A percentile compares a stretch with the other conserved stretches of the same genome.
Conservation (phyloP, 2,329 filamentous ascomycete species). For the Xylariaceae sp. region DNA sequence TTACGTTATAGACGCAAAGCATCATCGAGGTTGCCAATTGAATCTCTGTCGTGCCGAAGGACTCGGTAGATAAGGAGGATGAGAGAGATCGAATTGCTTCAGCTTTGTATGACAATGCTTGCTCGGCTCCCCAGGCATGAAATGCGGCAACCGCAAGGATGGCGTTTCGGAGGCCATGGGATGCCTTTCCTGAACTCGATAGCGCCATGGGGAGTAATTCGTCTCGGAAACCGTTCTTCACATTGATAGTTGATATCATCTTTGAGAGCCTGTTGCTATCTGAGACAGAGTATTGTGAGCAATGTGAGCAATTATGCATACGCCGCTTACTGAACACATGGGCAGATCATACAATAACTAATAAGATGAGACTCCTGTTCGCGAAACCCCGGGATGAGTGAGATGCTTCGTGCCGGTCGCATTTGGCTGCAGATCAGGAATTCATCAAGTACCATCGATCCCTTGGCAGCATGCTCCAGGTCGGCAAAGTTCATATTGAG, state of each 20-base stretch:
- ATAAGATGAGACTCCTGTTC: constrained; percentile 30
- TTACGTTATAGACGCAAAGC: constrained; percentile 47
- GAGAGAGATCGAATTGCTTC: constrained; percentile 38
- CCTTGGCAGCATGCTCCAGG: constrained; percentile 30
- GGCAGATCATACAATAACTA: constrained; percentile 27
- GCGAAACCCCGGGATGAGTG: constrained; percentile 26
- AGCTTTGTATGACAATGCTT: constrained; percentile 40
- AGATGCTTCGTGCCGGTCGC: constrained; percentile 26
- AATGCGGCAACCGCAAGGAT: constrained; percentile 43
- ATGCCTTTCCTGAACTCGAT: constrained; percentile 30
- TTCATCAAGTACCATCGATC: constrained; percentile 24
- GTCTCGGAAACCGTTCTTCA: constrained; percentile 43
- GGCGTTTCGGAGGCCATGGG: constrained; percentile 38
- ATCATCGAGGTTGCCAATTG: constrained; percentile 48
- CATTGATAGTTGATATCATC: constrained; percentile 45
- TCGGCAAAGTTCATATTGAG: constrained; percentile 38
- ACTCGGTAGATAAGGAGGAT: constrained; percentile 33
- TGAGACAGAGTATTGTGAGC: constrained; percentile 21
- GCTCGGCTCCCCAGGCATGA: constrained; percentile 36
- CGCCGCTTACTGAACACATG: not conserved
- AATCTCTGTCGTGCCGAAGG: constrained; percentile 30
- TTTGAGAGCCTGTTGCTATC: constrained; percentile 37
- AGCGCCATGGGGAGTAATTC: constrained; percentile 45
- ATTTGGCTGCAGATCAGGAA: constrained; percentile 23
- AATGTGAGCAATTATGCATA: not conserved